phyloP scores from a whole-genome alignment of 2,329 filamentous ascomycete genomes.

The Niveomyces coronatus region DNA sequence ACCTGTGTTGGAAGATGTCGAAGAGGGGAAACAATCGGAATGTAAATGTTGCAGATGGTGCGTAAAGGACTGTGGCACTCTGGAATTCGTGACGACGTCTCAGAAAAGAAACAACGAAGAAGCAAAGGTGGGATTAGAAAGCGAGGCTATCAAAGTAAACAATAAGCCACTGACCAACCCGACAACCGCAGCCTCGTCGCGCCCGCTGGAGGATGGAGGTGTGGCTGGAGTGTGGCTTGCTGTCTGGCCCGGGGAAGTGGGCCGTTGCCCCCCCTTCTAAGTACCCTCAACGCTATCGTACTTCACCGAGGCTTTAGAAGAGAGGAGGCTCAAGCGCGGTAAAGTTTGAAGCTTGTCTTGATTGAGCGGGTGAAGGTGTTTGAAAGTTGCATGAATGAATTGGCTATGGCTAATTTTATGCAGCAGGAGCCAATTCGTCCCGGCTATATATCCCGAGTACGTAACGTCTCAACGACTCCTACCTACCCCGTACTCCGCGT shows the following conservation, averaged over 20 bases:
- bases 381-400: no score
- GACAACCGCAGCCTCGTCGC: conserved; percentile 7
- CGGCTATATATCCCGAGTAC: no score
- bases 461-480: no score
- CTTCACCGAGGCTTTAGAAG: no score
- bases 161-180: conserved; percentile 11
- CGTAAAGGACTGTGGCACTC: no score
- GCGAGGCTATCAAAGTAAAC: conserved; percentile 11
- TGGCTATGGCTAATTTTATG: no score
- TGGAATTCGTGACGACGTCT: neutral
- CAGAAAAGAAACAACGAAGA: conserved; percentile 1
- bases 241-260: neutral
- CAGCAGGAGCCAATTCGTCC: no score
- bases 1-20: neutral
- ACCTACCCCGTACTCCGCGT: no score
- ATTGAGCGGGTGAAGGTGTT: no score
- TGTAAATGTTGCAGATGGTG: neutral
- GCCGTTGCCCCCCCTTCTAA: neutral
- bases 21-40: neutral
- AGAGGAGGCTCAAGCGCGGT: no score
- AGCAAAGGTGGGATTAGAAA: neutral
- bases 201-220: neutral
- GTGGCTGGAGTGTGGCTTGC: conserved; percentile 5
- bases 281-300: no score
- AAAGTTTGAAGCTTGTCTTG: no score